These are phyloP conservation scores for Neolentinus lepideus DNA, from an alignment of 1,284 basidiomycete genomes.

Conservation along the genomic window DNA sequence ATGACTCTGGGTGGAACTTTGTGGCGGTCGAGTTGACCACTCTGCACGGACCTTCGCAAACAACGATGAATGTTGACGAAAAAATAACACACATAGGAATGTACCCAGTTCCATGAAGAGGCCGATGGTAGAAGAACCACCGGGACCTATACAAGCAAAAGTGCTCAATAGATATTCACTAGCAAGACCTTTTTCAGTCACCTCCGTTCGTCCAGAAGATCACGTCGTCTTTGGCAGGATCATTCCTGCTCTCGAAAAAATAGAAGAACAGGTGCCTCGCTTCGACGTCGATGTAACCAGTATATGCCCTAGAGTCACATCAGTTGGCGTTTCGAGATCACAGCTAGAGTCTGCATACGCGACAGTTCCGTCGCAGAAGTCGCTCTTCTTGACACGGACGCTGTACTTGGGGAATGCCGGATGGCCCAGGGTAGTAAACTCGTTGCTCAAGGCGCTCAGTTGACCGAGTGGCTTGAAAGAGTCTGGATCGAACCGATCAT, in stretches of 20 bases:
- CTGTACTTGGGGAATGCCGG: constrained; percentile 9
- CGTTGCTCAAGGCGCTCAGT: neutral
- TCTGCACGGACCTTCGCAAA: constrained; percentile 45
- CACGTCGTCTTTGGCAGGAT: constrained; percentile 61
- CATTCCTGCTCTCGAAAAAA: constrained; percentile 67
- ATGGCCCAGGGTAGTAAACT: constrained; percentile 11
- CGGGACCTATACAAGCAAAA: constrained; percentile 28
- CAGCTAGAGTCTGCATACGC: constrained; percentile 1
- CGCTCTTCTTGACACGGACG: constrained; percentile 11
- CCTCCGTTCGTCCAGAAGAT: constrained; percentile 65
- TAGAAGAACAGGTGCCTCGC: constrained; percentile 43
- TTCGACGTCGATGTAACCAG: constrained; percentile 19
- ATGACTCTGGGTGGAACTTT: constrained; percentile 50
- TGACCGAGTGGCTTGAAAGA: neutral
- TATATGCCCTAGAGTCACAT: constrained; percentile 12
- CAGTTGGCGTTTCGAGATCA: neutral
- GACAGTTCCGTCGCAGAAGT: constrained; percentile 14
- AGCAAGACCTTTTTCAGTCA: constrained; percentile 9
- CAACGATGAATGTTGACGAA: neutral
- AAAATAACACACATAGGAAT: neutral
- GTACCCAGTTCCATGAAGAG: constrained; percentile 58
- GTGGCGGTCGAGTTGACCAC: constrained; percentile 35
- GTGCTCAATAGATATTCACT: neutral
- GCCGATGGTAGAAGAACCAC: constrained; percentile 47
- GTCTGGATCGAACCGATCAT: neutral